Evolutionary conservation across 2,329 filamentous ascomycete genomes (phyloP).

Genomic region (Colletotrichum sp.): DNA sequence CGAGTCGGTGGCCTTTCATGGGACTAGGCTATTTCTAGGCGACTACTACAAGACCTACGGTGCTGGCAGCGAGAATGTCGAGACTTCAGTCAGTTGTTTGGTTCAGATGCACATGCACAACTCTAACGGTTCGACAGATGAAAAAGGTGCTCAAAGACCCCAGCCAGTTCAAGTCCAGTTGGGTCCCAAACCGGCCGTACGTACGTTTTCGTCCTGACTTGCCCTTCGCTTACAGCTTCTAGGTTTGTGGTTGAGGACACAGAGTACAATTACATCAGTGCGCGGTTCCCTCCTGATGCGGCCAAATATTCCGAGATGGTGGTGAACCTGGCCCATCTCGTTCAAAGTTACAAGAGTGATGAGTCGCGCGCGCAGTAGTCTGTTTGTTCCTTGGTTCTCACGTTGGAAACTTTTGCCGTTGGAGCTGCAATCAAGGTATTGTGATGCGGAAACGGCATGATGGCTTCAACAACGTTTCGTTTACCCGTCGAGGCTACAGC

Average conservation of each 20-base stretch:
- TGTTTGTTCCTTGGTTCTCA: not conserved
- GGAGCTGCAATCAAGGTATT: not conserved
- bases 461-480: not conserved
- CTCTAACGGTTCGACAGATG: slow-evolving; percentile 33
- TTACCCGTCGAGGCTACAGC: not conserved
- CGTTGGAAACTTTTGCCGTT: not conserved
- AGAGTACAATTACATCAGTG: slow-evolving; percentile 54
- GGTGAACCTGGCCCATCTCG: slow-evolving; percentile 38
- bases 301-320: slow-evolving; percentile 44
- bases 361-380: not conserved
- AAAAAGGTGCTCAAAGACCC: slow-evolving; percentile 46
- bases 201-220: not conserved
- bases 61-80: slow-evolving; percentile 51
- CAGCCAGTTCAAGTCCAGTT: slow-evolving; percentile 48
- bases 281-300: slow-evolving; percentile 49
- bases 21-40: slow-evolving; percentile 51
- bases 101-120: not conserved
- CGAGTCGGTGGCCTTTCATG: slow-evolving; percentile 54
- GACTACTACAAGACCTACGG: slow-evolving; percentile 65
- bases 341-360: not conserved
- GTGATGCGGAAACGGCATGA: not conserved
- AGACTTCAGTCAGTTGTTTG: slow-evolving; percentile 44
- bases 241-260: slow-evolving; percentile 55
- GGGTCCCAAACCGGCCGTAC: slow-evolving; percentile 25
- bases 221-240: not conserved